Evolutionary conservation across 129 eudicot species (phyloP), one percentile per base, ranked within the genome.

Genomic region (Ambrosia artemisiifolia): DNA sequence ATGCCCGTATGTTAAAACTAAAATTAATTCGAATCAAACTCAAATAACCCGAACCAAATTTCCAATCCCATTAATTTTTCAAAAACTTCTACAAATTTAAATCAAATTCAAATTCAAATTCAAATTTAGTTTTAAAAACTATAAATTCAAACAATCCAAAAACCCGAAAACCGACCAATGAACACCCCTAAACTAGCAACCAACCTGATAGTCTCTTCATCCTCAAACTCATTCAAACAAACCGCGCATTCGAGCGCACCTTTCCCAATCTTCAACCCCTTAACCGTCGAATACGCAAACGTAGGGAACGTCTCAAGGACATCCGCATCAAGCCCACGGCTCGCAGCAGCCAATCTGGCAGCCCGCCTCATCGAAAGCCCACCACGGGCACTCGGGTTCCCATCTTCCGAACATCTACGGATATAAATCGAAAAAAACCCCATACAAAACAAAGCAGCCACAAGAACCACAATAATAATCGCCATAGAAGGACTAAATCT

Each of bases 271-370:
- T 63, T 63, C 28, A 63, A 16, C 6, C 68, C 68, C 1, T 63
- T 86, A 0, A 88, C 99, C 2, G 79, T 83, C 1, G 94, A 69
- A 65, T 95, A 95, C 3, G 78, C 63, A 51, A 95, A 81, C 6
- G 89, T 95, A 13, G 99, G 97, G 48, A 95, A 95, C 0, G 85
- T 81, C 42, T 83, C 89, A 5, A 95, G 74, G 2, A 86, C 90
- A 1, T 72, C 62, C 0, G 84, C 42, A 4, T 86, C 88, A 2
- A 95, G 78, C 0, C 99, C 99, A 0, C 91, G 89, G 13, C 89
- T 57, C 9, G 88, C 83, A 4, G 91, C 87, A 14, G 83, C 86
- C 1, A 83, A 36, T 3, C 77, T 75, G 3, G 44, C 20, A 5
- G 30, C 14, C 1, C 30, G 47, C 7, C 14, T 20, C 4, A 63